Evolutionary conservation across 108 stramenopile genomes (phyloP).

Genomic region (Halocafeteria seosinensis): DNA sequence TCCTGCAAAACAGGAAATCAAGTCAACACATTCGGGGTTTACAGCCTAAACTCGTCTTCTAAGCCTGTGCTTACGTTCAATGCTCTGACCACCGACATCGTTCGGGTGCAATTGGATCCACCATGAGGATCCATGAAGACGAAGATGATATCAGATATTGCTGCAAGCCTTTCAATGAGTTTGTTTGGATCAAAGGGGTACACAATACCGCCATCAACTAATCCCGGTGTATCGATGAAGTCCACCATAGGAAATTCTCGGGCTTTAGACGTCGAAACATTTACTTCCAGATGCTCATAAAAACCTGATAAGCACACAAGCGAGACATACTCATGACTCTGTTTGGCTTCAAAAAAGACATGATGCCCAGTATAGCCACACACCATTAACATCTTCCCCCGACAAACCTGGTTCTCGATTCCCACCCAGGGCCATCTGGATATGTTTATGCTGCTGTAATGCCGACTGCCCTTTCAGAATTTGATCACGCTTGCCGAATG

Average conservation of each 20-base stretch:
- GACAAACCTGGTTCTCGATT: background rate
- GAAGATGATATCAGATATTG: background rate
- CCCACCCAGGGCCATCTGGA: background rate
- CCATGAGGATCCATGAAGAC: background rate
- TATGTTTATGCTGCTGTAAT: background rate
- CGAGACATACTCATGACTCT: too few relatives aligned
- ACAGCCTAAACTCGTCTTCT: too few relatives aligned
- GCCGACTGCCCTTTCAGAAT: background rate
- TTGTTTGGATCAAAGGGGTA: background rate
- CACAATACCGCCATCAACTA: background rate
- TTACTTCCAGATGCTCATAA: background rate
- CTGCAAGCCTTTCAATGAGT: background rate
- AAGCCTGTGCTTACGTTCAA: background rate
- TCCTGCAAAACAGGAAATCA: too few relatives aligned
- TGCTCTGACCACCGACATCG: background rate
- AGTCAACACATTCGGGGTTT: too few relatives aligned
- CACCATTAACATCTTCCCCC: too few relatives aligned
- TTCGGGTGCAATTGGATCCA: background rate
- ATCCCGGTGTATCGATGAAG: background rate
- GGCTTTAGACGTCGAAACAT: background rate
- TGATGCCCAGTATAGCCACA: too few relatives aligned
- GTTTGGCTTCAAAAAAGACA: too few relatives aligned
- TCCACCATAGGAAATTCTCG: background rate
- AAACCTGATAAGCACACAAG: too few relatives aligned
- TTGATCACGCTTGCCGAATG: background rate